Percentiles rank a stretch among this genome's conserved stretches.
Evolutionary conservation across 139 green algal species (phyloP).

Genomic region (Coelastrella sp.): DNA sequence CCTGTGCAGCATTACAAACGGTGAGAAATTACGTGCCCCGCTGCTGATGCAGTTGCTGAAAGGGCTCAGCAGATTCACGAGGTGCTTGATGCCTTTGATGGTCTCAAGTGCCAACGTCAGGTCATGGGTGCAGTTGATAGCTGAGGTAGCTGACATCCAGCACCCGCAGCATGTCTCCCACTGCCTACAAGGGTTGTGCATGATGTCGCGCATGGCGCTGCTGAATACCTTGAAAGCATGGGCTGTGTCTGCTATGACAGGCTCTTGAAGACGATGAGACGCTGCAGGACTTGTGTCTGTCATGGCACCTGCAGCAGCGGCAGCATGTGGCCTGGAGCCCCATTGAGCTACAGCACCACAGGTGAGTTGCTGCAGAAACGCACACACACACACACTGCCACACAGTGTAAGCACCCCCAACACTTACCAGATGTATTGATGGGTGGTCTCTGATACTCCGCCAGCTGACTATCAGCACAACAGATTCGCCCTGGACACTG

Average conservation of each 20-base stretch:
- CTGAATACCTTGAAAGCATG: not conserved
- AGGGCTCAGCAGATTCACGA: not conserved
- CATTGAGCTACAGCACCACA: conserved; percentile 40
- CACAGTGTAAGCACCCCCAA: no score
- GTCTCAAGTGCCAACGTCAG: not conserved
- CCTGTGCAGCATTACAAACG: conserved; percentile 52
- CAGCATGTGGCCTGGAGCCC: conserved; percentile 19
- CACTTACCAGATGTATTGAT: no score
- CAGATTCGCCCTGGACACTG: no score
- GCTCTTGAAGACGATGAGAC: conserved; percentile 59
- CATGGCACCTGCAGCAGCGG: conserved; percentile 46
- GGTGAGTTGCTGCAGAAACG: not conserved
- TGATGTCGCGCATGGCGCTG: not conserved
- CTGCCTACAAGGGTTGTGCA: no score
- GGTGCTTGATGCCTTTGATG: not conserved
- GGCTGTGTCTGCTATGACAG: conserved; percentile 30
- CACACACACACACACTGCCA: no score
- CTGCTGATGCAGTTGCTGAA: not conserved
- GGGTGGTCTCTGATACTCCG: no score
- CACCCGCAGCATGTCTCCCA: no score
- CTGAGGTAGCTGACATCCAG: not conserved
- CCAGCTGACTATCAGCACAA: no score
- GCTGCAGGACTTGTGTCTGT: conserved; percentile 55
- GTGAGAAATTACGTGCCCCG: conserved; percentile 12
- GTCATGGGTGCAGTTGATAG: not conserved